A percentile compares a stretch with the other conserved stretches of the same genome.
Conservation (phyloP, 148 eudicot genomes). For the Fagopyrum homotropicum region DNA sequence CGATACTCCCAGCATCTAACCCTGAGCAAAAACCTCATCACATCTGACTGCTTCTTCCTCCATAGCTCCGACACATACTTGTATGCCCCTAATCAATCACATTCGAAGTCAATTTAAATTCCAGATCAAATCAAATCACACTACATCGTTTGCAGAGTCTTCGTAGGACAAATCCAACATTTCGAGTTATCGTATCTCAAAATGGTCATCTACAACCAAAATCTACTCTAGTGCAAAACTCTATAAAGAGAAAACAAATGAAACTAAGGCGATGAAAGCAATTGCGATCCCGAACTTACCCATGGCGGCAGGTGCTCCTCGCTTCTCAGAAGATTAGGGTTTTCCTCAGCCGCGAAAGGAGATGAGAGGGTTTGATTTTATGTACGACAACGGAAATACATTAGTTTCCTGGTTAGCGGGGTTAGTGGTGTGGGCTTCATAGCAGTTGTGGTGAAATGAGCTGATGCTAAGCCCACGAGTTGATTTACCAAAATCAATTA, state of each 20-base stretch:
- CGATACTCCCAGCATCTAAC: conserved; percentile 10
- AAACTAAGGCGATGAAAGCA: background rate
- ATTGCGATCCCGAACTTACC: background rate
- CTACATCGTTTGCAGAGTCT: background rate
- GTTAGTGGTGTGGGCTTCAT: background rate
- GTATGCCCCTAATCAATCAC: background rate
- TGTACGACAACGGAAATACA: background rate
- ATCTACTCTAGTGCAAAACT: background rate
- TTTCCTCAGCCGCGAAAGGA: background rate
- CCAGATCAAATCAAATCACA: background rate
- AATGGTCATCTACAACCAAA: background rate
- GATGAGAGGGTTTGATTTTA: background rate
- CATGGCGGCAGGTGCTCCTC: background rate
- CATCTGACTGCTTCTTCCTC: conserved; percentile 11
- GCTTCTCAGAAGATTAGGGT: background rate
- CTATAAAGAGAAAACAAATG: background rate
- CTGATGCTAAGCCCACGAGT: background rate
- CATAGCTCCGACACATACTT: conserved; percentile 12
- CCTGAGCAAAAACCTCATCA: conserved; percentile 10
- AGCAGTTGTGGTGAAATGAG: background rate
- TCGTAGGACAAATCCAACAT: background rate
- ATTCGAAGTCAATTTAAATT: background rate
- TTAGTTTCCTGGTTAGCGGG: background rate
- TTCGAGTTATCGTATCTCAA: background rate
- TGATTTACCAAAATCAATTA: background rate